Conservation (phyloP, 2,329 filamentous ascomycete species). For the Aspergillus tamarii region DNA sequence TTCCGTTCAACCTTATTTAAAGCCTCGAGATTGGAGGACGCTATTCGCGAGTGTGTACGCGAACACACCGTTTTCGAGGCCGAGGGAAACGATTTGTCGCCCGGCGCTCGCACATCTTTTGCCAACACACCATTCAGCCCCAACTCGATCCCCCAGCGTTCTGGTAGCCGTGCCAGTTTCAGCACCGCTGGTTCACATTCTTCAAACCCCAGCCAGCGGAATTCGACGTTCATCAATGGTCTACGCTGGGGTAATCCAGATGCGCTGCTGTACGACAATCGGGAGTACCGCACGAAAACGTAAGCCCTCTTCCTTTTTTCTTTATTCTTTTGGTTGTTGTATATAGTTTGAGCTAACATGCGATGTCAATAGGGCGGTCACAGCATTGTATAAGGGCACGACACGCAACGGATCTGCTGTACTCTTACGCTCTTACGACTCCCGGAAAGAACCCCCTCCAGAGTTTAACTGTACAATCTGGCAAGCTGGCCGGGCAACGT, state of each 20-base stretch:
- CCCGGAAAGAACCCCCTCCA: conserved; percentile 83
- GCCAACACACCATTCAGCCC: conserved; percentile 53
- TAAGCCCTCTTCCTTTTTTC: conserved; percentile 51
- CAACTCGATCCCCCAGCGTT: conserved; percentile 55
- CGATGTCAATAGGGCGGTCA: conserved; percentile 70
- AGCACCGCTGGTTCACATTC: conserved; percentile 74
- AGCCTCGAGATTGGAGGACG: conserved; percentile 91
- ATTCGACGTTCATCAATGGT: conserved; percentile 48
- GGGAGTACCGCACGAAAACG: conserved; percentile 89
- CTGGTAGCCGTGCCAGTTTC: conserved; percentile 77
- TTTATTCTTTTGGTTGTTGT: not conserved
- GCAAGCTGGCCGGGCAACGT: conserved; percentile 95
- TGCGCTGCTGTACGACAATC: conserved; percentile 81
- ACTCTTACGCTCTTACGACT: conserved; percentile 91
- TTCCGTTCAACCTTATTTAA: conserved; percentile 96
- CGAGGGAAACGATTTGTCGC: conserved; percentile 76
- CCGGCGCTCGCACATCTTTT: conserved; percentile 48
- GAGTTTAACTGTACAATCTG: conserved; percentile 95
- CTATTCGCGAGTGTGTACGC: conserved; percentile 83
- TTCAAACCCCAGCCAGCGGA: conserved; percentile 57
- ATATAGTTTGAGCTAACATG: conserved; percentile 7
- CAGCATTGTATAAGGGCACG: conserved; percentile 86
- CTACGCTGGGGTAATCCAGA: conserved; percentile 77
- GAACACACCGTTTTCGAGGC: conserved; percentile 79
- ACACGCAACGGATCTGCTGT: conserved; percentile 68